Evolutionary conservation across 1,284 basidiomycete species (phyloP).

Genomic region (Schizopora paradoxa): DNA sequence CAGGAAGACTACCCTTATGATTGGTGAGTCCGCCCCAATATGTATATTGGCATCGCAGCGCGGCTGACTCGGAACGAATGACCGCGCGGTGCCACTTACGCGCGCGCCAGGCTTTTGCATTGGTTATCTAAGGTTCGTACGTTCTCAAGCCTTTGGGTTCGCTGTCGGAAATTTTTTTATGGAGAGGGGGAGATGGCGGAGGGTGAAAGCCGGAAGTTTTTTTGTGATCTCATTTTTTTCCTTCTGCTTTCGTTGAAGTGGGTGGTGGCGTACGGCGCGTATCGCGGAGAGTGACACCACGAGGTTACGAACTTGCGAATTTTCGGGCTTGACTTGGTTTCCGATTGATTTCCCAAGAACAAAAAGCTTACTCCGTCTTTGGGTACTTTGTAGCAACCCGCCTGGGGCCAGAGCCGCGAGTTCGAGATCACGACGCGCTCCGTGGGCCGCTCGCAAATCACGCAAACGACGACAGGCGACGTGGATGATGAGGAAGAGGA

Average conservation of each 20-base stretch:
- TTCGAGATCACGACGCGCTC: slow-evolving; percentile 82
- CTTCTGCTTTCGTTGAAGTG: not conserved
- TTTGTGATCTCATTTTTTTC: not conserved
- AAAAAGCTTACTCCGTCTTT: slow-evolving; percentile 5
- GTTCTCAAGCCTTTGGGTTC: too few species aligned
- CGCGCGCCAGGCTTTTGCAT: slow-evolving; percentile 69
- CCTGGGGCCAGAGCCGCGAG: slow-evolving; percentile 77
- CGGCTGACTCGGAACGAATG: slow-evolving; percentile 6
- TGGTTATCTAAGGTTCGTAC: slow-evolving; percentile 69
- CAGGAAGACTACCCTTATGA: slow-evolving; percentile 83
- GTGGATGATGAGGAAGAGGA: slow-evolving; percentile 69
- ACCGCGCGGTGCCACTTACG: slow-evolving; percentile 14
- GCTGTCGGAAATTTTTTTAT: too few species aligned
- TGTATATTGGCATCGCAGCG: slow-evolving; percentile 11
- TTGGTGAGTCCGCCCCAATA: slow-evolving; percentile 50
- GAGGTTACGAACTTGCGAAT: not conserved
- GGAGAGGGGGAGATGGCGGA: too few species aligned
- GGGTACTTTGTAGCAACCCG: slow-evolving; percentile 56
- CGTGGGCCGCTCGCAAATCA: slow-evolving; percentile 53
- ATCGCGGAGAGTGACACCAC: too few species aligned
- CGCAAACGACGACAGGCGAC: slow-evolving; percentile 64
- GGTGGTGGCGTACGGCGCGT: not conserved
- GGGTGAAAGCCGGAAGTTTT: too few species aligned
- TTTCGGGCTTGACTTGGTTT: not conserved
- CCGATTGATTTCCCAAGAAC: not conserved